A percentile compares a stretch with the other conserved stretches of the same genome.
Evolutionary conservation across 805 yeast genomes (phyloP).

Genomic region (Metschnikowia amazonensis): DNA sequence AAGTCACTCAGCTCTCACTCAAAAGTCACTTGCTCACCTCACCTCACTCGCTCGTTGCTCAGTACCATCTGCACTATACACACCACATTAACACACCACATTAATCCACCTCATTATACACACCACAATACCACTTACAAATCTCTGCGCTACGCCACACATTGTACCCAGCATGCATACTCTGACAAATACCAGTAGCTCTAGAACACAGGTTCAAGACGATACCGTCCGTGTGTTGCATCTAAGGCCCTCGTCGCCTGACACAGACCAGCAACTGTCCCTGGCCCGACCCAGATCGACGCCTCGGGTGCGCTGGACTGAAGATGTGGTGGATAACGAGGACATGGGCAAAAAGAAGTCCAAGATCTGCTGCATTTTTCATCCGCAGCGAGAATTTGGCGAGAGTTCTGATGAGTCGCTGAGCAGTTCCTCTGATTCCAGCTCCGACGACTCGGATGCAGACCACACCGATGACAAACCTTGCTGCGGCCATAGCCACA

Average conservation of each 20-base stretch:
- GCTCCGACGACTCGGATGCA: slow-evolving; percentile 28
- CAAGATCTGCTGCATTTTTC: slow-evolving; percentile 84
- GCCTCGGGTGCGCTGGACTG: slow-evolving; percentile 74
- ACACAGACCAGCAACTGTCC: slow-evolving; percentile 7
- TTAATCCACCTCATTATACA: no score
- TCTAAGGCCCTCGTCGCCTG: slow-evolving; percentile 14
- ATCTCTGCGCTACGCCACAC: no score
- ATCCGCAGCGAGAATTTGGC: slow-evolving; percentile 66
- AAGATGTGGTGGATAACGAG: slow-evolving; percentile 87
- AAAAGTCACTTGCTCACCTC: no score
- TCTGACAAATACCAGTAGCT: neutral
- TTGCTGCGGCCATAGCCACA: slow-evolving; percentile 10
- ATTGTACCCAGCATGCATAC: no score
- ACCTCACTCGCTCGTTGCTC: no score
- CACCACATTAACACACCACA: no score
- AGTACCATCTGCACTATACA: no score
- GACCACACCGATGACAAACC: slow-evolving; percentile 19
- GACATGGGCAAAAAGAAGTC: slow-evolving; percentile 83
- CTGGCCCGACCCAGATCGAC: slow-evolving; percentile 26
- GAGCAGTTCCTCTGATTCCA: slow-evolving; percentile 19
- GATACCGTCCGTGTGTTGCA: slow-evolving; percentile 12
- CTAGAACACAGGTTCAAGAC: neutral
- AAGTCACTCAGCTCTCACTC: neutral
- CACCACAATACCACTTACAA: no score
- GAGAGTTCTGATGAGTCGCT: slow-evolving; percentile 30